Conservation (phyloP, 2,329 filamentous ascomycete genomes). For the Venturia aucupariae region DNA sequence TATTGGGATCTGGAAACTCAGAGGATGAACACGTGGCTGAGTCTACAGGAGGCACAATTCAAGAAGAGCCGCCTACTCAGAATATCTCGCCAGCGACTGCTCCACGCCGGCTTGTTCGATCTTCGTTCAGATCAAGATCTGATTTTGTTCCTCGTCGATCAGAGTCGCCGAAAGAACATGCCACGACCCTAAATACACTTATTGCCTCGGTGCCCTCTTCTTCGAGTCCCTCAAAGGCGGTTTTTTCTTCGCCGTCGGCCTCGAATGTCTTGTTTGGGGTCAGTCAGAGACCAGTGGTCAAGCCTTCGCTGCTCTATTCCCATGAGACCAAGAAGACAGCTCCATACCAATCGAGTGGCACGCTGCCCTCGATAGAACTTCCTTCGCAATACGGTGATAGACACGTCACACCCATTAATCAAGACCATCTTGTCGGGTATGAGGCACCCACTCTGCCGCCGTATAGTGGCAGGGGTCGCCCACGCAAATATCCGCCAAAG, state of each 20-base stretch:
- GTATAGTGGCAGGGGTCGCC: neutral
- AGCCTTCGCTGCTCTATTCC: neutral
- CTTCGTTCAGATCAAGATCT: neutral
- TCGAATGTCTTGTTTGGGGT: neutral
- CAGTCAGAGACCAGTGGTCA: neutral
- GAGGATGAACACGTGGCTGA: neutral
- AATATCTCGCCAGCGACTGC: neutral
- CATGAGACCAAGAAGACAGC: neutral
- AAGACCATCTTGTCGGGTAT: neutral
- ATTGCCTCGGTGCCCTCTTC: neutral
- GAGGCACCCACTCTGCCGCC: neutral
- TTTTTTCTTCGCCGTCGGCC: neutral
- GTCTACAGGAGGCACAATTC: neutral
- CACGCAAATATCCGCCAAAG: constrained; percentile 3
- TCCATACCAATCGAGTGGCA: neutral
- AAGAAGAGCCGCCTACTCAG: neutral
- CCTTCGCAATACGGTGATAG: neutral
- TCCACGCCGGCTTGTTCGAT: neutral
- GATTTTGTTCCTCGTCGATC: constrained; percentile 1
- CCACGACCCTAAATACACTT: neutral
- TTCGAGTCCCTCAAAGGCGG: neutral
- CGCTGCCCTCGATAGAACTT: neutral
- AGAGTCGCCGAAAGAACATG: neutral
- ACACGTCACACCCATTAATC: neutral
- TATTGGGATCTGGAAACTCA: neutral